Evolutionary conservation across 768 basidiomycete genomes (phyloP), one percentile per base, ranked within the genome.

Genomic region (Tulasnella calospora): DNA sequence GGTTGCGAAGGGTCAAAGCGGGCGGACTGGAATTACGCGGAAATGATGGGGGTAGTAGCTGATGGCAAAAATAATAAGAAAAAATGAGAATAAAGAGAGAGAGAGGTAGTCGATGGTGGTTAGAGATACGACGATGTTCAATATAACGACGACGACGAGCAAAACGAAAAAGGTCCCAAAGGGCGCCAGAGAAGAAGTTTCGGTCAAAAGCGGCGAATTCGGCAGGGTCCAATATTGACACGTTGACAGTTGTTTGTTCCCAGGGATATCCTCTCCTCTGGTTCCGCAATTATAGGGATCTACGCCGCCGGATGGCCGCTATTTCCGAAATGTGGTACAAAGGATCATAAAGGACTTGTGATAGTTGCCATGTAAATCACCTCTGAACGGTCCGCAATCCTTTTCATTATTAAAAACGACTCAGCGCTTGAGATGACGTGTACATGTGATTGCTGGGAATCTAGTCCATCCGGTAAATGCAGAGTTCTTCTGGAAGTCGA

Each of bases 1-100:
- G 61, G 61, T 67, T 67, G 61, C 61, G 61, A 67, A 67, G 61
- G 61, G 61, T 67, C 61, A 67, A n/a, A 67, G 33, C 30, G 61
- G 61, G 61, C 61, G 61, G 61, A 35, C 27, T 27, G 61, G 61
- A 67, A 67, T 67, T 30, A 67, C 30, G 30, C 61, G 61, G 61
- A 67, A 67, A 67, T 67, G 61, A 67, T 67, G 33, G 30, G 23
- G 55, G 23, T n/a, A n/a, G 30, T 13, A n/a, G 30, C 55, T 57
- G 55, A n/a, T 67, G 61, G 23, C 9, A 67, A 67, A 30, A 67
- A 17, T 23, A 67, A 67, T 27, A 67, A 67, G 23, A 67, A 67
- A 67, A 33, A 67, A 27, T 8, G 61, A 61, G 61, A 67, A 27
- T 13, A 27, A 67, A 33, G 27, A 33, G 15, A 67, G 61, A 30